Conservation (phyloP, 169 alveolate species). For the Cryptosporidium felis region DNA sequence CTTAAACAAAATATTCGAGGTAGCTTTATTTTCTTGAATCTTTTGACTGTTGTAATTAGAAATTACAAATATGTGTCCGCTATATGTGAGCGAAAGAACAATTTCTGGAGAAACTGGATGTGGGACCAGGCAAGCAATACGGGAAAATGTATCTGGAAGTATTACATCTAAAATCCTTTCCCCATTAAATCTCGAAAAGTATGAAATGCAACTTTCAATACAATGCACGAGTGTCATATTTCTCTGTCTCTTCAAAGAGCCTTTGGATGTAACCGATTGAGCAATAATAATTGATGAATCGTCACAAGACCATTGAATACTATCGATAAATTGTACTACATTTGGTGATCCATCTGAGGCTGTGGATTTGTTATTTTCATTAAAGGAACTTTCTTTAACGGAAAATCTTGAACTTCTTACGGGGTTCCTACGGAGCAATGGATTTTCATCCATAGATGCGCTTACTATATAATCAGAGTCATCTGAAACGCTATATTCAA, state of each 20-base stretch:
- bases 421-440: slow-evolving; percentile 18
- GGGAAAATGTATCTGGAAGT: slow-evolving; percentile 54
- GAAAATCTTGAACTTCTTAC: slow-evolving; percentile 24
- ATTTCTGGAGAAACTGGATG: slow-evolving; percentile 32
- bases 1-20: slow-evolving; percentile 10
- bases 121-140: slow-evolving; percentile 15
- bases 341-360: not conserved
- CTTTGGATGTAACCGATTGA: slow-evolving; percentile 27
- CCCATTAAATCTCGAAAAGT: slow-evolving; percentile 24
- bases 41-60: not conserved
- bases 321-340: slow-evolving; percentile 48
- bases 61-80: slow-evolving; percentile 30
- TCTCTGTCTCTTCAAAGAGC: not conserved
- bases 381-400: not conserved
- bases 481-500: not conserved
- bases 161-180: slow-evolving; percentile 35
- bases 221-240: slow-evolving; percentile 24
- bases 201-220: slow-evolving; percentile 46
- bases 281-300: slow-evolving; percentile 53
- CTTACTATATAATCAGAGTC: slow-evolving; percentile 9
- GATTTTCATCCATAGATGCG: slow-evolving; percentile 29
- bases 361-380: slow-evolving; percentile 3
- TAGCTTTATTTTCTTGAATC: not conserved
- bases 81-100: slow-evolving; percentile 24
- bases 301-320: slow-evolving; percentile 60